These are phyloP conservation scores for Chalara sp. DNA, from an alignment of 2,329 filamentous ascomycete genomes.

Conservation along the genomic window DNA sequence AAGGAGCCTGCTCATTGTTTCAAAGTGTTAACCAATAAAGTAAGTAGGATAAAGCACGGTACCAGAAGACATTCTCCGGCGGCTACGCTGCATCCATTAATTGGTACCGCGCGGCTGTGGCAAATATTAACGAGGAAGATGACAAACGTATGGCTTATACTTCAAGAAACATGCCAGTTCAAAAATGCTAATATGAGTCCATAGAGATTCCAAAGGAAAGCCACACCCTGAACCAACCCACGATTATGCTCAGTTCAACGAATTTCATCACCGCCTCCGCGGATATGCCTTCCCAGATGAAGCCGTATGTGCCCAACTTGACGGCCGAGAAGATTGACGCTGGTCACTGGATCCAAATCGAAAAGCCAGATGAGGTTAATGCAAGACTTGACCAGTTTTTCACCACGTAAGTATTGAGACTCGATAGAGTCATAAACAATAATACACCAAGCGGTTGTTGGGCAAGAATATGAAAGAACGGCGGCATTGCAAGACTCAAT, in stretches of 20 bases:
- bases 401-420: neutral
- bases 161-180: neutral
- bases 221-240: neutral
- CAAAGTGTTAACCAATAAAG: constrained; percentile 3
- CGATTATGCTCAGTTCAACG: neutral
- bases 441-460: no score
- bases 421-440: no score
- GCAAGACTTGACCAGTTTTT: neutral
- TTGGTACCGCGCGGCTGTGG: no score
- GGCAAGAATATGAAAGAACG: no score
- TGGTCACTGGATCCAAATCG: neutral
- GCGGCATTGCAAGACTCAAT: no score
- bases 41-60: constrained; percentile 5
- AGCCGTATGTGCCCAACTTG: neutral
- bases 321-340: neutral
- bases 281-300: neutral
- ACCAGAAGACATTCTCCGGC: no score
- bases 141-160: neutral
- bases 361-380: neutral
- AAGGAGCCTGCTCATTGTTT: neutral
- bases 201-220: neutral
- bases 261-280: neutral
- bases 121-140: no score
- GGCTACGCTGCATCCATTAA: no score
- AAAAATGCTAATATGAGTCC: neutral